Evolutionary conservation across 306 rosid species (phyloP), one percentile per base, ranked within the genome.

Genomic region (Gastrolobium villosum): DNA sequence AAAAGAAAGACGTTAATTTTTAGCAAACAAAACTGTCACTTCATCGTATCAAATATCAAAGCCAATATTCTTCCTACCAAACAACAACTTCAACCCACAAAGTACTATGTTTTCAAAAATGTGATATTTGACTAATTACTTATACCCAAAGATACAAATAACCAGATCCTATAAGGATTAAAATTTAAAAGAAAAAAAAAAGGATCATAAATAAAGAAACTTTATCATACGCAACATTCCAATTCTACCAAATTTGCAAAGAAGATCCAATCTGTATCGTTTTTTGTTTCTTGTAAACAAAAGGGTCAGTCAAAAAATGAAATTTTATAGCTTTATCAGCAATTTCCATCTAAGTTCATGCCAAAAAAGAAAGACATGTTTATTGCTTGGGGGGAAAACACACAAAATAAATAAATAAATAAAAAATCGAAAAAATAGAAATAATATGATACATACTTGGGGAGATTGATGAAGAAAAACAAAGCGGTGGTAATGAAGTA

Each of bases 241-340:
- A 65, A 86, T 39, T 57, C 49, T 54, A 75, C 45, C 80, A 46
- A 65, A 15, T 43, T 71, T 75, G 57, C 79, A 37, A 10, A 57
- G 46, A 71, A 57, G 83, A 84, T 81, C 85, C 84, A 87, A 79
- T 75, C 86, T 52, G 69, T 36, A 39, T 7, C 43, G 26, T 59
- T 59, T 69, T 41, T 5, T 30, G 49, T 44, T 78, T 72, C 48
- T 5, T 7, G 1, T 4, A 56, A 69, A 57, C 76, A 69, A 69
- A 59, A 28, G 76, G 68, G 68, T 7, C 48, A 32, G 2, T 34
- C 4, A 14, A 35, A 39, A 39, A 6, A 52, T 0, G 62, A 79
- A 11, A 36, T 2, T 37, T 40, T 0, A 57, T 62, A 37, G 67
- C 78, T 41, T 52, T 72, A 63, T 44, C 28, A 72, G 43, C 39